Evolutionary conservation across 2,329 filamentous ascomycete species (phyloP), one percentile per base, ranked within the genome.

Genomic region (Alternaria sp.): DNA sequence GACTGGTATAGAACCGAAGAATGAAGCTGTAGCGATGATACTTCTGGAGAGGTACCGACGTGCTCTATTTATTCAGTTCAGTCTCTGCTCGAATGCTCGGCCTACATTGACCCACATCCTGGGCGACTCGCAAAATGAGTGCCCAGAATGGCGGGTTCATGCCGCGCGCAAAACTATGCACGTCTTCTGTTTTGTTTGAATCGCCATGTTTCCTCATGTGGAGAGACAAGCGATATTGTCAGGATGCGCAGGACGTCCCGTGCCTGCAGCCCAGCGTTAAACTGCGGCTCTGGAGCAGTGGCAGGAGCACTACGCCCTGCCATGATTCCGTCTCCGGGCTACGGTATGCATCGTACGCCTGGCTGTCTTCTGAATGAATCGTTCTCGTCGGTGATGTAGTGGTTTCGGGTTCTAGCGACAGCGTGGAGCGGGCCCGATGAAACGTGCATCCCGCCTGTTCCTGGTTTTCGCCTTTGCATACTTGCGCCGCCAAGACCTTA

Each of bases 21-120:
- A 53, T 64, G 64, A 65, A 70, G 68, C 62, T 70, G 66, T 66
- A 68, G 71, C 69, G 70, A 70, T 74, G 65, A 60, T 62, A 32
- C 30, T 57, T 22, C 8, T 38, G 22, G 52, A 49, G 59, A 60
- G 58, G 52, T 57, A 54, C 52, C 48, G 50, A n/a, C 12, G 43
- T 48, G 32, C 51, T 52, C 61, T 73, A 72, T 72, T 71, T 73
- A 72, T 70, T 54, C 58, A 59, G 54, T 57, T 53, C 46, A 61
- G 27, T 38, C 32, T 50, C 32, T 25, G 27, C 22, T 38, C 34
- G 20, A 30, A 40, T 46, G 12, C 43, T 43, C 25, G 41, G 48
- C 32, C 18, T 49, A n/a, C 18, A 20, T 22, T 38, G 38, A 32
- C 30, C 51, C 30, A 45, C 25, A 30, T 45, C 51, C 18, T 41